Conservation (phyloP, 2,329 filamentous ascomycete species). For the Cladosporium sp. region DNA sequence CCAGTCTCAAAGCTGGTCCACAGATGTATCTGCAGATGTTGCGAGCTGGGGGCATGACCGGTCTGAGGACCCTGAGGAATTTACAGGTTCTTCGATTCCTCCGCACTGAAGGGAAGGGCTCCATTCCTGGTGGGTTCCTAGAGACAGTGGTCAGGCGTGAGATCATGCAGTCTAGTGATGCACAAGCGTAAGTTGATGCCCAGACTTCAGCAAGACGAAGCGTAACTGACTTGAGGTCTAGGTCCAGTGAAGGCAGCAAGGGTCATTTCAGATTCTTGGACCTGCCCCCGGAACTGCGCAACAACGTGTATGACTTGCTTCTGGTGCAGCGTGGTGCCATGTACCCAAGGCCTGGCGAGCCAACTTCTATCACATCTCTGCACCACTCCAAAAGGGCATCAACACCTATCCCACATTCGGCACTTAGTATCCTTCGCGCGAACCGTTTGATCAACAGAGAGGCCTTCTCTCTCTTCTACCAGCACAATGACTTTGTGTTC, state of each 20-base stretch:
- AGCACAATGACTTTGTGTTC: constrained; percentile 38
- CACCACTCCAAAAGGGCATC: background rate
- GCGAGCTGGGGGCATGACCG: constrained; percentile 19
- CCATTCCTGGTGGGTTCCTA: background rate
- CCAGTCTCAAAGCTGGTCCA: background rate
- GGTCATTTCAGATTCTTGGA: constrained; percentile 15
- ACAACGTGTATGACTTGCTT: constrained; percentile 28
- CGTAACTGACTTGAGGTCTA: no score
- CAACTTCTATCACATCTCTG: background rate
- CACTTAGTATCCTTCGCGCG: constrained; percentile 37
- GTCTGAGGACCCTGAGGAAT: constrained; percentile 19
- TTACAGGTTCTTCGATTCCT: background rate
- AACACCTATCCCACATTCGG: constrained; percentile 12
- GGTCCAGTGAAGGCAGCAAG: background rate
- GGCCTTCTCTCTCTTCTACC: constrained; percentile 43
- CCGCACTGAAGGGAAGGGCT: background rate
- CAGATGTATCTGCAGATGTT: constrained; percentile 19
- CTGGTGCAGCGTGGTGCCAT: background rate
- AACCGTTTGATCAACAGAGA: constrained; percentile 46
- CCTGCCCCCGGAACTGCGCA: constrained; percentile 32
- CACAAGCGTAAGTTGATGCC: background rate
- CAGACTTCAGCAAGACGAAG: no score
- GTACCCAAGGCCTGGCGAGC: background rate
- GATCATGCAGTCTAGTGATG: background rate
- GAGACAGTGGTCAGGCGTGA: background rate